Base-by-base conservation (phyloP, 257 asterid species). In the Prunella vulgaris region DNA sequence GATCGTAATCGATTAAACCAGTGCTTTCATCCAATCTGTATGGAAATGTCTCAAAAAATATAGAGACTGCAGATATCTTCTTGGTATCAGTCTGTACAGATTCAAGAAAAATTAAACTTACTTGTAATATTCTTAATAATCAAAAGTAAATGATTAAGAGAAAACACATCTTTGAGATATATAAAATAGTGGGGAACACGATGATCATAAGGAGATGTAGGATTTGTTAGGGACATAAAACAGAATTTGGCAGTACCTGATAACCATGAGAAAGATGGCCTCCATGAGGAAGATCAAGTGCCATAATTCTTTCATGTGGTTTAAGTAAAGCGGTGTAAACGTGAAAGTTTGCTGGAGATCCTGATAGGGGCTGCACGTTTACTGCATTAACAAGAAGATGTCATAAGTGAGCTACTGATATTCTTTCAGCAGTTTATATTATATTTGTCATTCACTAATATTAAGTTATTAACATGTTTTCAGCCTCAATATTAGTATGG, bases 21-120 rank as follows among this genome's bases (percentile, higher is more conserved):
- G 96, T 86, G 89, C 89, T 90, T 81, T 93, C 98, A 79, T 93
- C 76, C 85, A 90, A 82, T 84, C 98, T 88, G 83, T 93, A 93
- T 21, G 98, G 98, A 97, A 93, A 90, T 21, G 98, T 90, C 93
- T 93, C 98, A 18, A 93, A 90, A 80, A 93, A 93, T 76, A 90
- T 93, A 18, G 98, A 93, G 72, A 88, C 96, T n/a, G 98, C 97
- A 32, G 98, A 93, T 81, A 93, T 93, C 84, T 93, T 93, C 93
- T 93, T 93, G 5, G 97, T 93, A 83, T 93, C 98, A 20, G 98
- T 93, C 98, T 93, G 92, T 68, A 66, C 69, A 70, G 68, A 15
- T n/a, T 0, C 66, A 54, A 64, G 35, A 15, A 35, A 63, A 7
- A n/a, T 7, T 35, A 30, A 56, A 56, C 62, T 60, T 52, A 76